These are phyloP conservation scores for Erysiphe neolycopersici DNA, from an alignment of 2,329 filamentous ascomycete species.

Conservation along the genomic window DNA sequence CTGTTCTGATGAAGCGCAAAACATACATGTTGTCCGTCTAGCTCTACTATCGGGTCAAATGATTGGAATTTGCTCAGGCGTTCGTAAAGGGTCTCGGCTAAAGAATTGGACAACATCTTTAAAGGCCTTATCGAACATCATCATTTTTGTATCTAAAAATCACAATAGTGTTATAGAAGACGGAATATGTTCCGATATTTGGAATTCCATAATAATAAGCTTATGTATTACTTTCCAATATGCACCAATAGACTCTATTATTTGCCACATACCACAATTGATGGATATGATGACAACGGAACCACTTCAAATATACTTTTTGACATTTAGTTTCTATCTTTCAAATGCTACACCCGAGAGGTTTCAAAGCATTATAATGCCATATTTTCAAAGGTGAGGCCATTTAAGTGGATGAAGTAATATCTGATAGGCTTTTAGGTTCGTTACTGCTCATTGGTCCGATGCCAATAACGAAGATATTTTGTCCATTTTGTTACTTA, in stretches of 20 bases:
- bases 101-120: constrained; percentile 43
- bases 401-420: neutral
- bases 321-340: constrained; percentile 64
- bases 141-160: constrained; percentile 21
- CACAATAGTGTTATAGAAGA: constrained; percentile 7
- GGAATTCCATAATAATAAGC: constrained; percentile 29
- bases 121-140: constrained; percentile 23
- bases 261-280: constrained; percentile 40
- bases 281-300: constrained; percentile 37
- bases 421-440: constrained; percentile 21
- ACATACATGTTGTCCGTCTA: constrained; percentile 15
- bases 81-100: constrained; percentile 57
- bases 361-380: constrained; percentile 55
- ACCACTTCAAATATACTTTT: constrained; percentile 43
- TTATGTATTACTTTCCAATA: constrained; percentile 43
- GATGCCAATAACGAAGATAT: constrained; percentile 36
- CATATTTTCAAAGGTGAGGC: constrained; percentile 47
- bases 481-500: constrained; percentile 40
- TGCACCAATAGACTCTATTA: constrained; percentile 53
- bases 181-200: constrained; percentile 18
- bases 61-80: constrained; percentile 44
- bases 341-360: constrained; percentile 44
- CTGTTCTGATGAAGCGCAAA: constrained; percentile 14
- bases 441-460: constrained; percentile 49
- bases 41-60: constrained; percentile 26